Conservation (phyloP, 2,329 filamentous ascomycete genomes). For the Metarhizium humberi region DNA sequence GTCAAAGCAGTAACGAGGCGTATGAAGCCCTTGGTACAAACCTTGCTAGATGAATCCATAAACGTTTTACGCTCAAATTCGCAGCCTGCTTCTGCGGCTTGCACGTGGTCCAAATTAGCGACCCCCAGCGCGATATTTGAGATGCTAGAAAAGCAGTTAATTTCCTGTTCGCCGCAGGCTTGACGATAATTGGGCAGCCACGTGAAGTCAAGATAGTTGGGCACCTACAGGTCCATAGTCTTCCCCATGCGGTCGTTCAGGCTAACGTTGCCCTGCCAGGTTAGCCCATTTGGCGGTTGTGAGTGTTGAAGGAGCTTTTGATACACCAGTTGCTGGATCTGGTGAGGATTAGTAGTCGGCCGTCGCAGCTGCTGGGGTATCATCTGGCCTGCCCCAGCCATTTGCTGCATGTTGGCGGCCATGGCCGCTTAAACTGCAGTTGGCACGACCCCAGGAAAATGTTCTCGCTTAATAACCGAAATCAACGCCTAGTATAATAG, state of each 20-base stretch:
- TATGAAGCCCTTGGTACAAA: constrained; percentile 18
- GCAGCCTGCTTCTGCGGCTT: constrained; percentile 32
- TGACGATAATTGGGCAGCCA: neutral
- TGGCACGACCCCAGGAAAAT: neutral
- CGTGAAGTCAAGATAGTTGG: neutral
- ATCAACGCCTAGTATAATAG: neutral
- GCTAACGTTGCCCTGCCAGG: constrained; percentile 30
- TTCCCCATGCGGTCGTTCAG: constrained; percentile 33
- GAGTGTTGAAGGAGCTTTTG: constrained; percentile 26
- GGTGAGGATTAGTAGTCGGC: constrained; percentile 13
- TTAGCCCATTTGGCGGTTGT: constrained; percentile 19
- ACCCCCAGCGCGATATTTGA: constrained; percentile 40
- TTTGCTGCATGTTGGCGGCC: constrained; percentile 52
- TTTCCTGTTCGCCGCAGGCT: neutral
- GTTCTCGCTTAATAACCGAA: neutral
- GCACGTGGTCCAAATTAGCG: constrained; percentile 25
- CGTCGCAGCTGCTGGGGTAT: constrained; percentile 33
- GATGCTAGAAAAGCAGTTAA: constrained; percentile 28
- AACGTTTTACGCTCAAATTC: constrained; percentile 40
- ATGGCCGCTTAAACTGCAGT: constrained; percentile 33
- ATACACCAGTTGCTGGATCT: constrained; percentile 31
- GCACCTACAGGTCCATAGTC: constrained; percentile 32
- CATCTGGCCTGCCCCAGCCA: constrained; percentile 38
- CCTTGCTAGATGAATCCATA: constrained; percentile 36
- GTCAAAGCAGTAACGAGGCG: too few species aligned